phyloP scores from a whole-genome alignment of 495 filamentous ascomycete genomes.

The Neurospora terricola region DNA sequence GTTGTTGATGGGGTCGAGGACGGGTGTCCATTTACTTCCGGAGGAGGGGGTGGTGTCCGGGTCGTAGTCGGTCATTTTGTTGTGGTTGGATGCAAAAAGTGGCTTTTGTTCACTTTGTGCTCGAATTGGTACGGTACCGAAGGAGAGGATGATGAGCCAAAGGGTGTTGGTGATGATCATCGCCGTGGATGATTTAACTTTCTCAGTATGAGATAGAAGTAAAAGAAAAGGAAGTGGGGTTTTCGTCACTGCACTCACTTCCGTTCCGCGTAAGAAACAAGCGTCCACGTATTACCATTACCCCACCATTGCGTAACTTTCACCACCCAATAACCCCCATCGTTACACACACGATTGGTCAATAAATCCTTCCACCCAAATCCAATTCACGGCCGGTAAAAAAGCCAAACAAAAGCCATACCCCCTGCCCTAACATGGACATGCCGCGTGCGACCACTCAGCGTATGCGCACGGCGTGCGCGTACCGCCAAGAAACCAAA shows the following conservation, averaged over 20 bases:
- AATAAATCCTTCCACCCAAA: neutral
- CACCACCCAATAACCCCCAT: neutral
- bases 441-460: neutral
- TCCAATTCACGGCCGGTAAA: neutral
- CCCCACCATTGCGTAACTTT: neutral
- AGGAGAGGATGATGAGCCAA: neutral
- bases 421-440: neutral
- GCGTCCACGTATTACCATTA: neutral
- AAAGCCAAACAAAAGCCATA: neutral
- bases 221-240: neutral
- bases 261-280: neutral
- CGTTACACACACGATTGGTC: neutral
- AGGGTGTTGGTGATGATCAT: neutral
- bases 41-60: neutral
- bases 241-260: neutral
- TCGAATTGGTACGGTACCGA: neutral
- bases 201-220: neutral
- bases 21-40: neutral
- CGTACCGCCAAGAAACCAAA: neutral
- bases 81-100: neutral
- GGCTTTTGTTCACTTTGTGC: neutral
- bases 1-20: neutral
- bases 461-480: neutral
- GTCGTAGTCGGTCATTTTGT: neutral
- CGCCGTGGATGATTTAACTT: neutral